Conservation (phyloP, 192 early-diverging fungal genomes). For the Funneliformis mosseae region DNA sequence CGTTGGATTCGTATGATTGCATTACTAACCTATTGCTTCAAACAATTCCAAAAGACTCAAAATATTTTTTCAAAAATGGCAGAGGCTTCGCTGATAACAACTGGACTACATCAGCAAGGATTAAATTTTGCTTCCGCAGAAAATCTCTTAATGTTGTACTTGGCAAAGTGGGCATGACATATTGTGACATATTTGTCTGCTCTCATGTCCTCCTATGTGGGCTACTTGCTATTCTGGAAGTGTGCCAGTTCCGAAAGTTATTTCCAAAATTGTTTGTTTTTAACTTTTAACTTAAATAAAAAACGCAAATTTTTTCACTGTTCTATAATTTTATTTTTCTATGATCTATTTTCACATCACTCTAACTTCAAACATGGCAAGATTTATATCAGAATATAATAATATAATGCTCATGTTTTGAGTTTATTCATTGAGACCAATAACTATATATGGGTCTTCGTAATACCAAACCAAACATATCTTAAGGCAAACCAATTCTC, state of each 20-base stretch:
- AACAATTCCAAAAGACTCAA: constrained; percentile 4
- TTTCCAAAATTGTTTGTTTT: no score
- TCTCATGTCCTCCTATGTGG: neutral
- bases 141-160: neutral
- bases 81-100: neutral
- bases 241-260: neutral
- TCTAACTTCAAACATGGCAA: no score
- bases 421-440: no score
- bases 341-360: no score
- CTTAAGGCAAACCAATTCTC: no score
- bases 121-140: constrained; percentile 1
- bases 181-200: neutral
- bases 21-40: neutral
- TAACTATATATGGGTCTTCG: no score
- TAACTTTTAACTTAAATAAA: no score
- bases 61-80: neutral
- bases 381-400: no score
- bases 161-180: constrained; percentile 7
- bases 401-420: no score
- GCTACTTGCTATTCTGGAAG: constrained; percentile 6
- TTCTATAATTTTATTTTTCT: no score
- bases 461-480: no score
- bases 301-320: no score
- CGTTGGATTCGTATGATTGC: constrained; percentile 14
- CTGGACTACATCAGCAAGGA: constrained; percentile 11